Evolutionary conservation across 2,329 filamentous ascomycete genomes (phyloP), one percentile per base, ranked within the genome.

Genomic region (Cladosporium sphaerospermum): DNA sequence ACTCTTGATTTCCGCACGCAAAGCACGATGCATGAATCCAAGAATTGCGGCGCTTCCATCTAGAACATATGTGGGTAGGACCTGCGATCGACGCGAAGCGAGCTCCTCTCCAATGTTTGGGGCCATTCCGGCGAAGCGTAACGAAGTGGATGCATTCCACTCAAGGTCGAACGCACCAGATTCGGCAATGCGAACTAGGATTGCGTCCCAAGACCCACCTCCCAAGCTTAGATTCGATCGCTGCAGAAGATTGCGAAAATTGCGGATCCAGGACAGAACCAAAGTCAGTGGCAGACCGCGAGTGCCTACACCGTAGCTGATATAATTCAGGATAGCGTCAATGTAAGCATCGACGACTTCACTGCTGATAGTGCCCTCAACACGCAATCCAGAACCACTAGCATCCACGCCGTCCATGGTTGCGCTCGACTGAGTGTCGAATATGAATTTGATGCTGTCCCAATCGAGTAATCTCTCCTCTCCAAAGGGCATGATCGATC

Each of bases 261-360:
- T 56, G 65, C 63, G 60, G 54, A 75, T 57, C 32, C 64, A 61
- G 43, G 61, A 41, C 1, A 74, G 61, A 50, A 69, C 62, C n/a
- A 53, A 61, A 57, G 62, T 67, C 34, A 65, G 67, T 51, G 57
- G 62, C 56, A 59, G 71, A 32, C 72, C 73, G 56, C 70, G 61
- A 32, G 56, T 53, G n/a, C 71, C 71, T 18, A 73, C 70, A 42
- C 74, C 75, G 18, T 74, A 59, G 51, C 71, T 72, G 40, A 76
- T 62, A 10, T 64, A 61, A 55, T 75, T 78, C 39, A 77, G 62
- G 11, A 82, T 62, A 13, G 74, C 77, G 59, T 81, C 78, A 31
- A 81, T 67, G 39, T 82, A 73, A 5, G 78, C 76, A 48, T 75
- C 69, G 23, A 83, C 73, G 9, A 84, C 74, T 64, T 85, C 82